Conservation (phyloP, 78 protist species). For the Capsaspora owczarzaki region DNA sequence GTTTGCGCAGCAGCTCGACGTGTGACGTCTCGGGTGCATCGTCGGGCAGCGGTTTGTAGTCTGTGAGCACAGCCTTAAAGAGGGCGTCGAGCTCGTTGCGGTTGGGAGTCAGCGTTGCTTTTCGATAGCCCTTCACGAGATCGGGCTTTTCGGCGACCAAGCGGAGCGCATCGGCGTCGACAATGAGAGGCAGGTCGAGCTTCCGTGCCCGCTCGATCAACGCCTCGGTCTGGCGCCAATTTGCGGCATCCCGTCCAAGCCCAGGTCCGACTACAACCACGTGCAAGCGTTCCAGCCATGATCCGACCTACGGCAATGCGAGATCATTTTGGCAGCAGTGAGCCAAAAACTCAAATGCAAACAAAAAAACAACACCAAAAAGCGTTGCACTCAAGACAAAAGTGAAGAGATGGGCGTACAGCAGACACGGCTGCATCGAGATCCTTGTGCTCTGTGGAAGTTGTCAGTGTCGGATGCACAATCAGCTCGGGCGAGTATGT, state of each 20-base stretch:
- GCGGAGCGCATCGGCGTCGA: not conserved
- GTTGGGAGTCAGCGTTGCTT: not conserved
- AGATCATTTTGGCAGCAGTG: not conserved
- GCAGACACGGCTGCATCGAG: too few species aligned
- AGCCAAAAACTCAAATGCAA: too few species aligned
- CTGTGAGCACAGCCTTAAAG: not conserved
- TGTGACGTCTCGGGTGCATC: not conserved
- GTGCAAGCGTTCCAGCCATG: not conserved
- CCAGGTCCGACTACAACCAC: not conserved
- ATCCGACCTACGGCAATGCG: not conserved
- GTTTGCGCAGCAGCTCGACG: not conserved
- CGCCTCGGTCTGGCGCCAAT: not conserved
- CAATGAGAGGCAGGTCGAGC: not conserved
- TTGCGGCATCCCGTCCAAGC: not conserved
- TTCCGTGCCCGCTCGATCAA: not conserved
- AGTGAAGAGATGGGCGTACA: too few species aligned
- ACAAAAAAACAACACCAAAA: too few species aligned
- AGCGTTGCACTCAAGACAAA: too few species aligned
- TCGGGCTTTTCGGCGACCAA: not conserved
- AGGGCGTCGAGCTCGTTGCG: not conserved
- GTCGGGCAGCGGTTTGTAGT: not conserved
- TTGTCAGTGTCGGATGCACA: not conserved
- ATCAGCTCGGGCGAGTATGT: conserved; percentile 46
- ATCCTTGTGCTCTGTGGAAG: too few species aligned
- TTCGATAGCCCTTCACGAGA: not conserved